Evolutionary conservation across 192 early-diverging fungal genomes (phyloP).

Genomic region (Physocladia obscura): DNA sequence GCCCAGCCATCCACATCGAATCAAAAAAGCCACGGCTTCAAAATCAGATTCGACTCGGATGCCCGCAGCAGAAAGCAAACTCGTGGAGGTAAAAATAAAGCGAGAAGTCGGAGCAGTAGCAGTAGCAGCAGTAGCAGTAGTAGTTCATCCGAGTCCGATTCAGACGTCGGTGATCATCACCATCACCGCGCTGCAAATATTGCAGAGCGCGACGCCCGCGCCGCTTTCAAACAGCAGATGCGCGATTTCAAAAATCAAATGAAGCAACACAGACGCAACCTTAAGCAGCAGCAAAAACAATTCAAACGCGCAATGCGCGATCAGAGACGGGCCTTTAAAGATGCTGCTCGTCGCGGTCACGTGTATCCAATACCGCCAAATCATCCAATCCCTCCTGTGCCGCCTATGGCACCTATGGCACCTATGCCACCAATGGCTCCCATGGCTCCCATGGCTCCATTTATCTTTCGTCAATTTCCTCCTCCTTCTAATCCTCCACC

Average conservation of each 20-base stretch:
- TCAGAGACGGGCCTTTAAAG: not conserved
- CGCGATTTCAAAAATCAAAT: not conserved
- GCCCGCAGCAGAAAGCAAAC: not conserved
- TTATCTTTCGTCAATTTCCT: no score
- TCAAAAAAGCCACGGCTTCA: no score
- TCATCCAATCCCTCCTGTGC: not conserved
- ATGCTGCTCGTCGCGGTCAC: not conserved
- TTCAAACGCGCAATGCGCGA: no score
- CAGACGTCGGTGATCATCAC: no score
- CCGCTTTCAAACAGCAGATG: not conserved
- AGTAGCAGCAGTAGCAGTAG: not conserved
- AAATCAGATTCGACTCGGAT: not conserved
- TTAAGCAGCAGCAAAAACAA: not conserved
- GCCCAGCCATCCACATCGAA: no score
- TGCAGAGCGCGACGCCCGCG: not conserved
- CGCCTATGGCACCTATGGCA: not conserved
- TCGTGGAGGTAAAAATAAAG: not conserved
- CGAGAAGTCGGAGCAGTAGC: not conserved
- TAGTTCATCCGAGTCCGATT: no score
- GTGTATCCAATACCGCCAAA: not conserved
- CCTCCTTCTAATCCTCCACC: no score
- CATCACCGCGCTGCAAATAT: no score
- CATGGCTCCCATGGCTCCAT: not conserved
- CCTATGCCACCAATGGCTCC: not conserved
- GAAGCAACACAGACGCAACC: not conserved